Conservation (phyloP, 139 green algal species). For the Auxenochlorella protothecoides region DNA sequence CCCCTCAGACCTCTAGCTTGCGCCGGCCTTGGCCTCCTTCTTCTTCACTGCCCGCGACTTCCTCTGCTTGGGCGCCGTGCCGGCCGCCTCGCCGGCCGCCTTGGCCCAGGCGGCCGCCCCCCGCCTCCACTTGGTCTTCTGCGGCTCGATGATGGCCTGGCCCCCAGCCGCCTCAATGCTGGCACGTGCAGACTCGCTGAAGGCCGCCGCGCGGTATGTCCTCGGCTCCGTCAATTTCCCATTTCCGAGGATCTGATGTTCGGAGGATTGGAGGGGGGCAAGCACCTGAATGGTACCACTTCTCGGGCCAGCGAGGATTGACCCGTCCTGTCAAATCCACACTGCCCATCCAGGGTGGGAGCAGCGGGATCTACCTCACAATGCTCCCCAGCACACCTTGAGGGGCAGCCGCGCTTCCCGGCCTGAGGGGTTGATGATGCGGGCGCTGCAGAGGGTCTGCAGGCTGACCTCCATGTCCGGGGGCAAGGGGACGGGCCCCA, state of each 20-base stretch:
- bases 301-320: too few species aligned
- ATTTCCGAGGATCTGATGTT: conserved; percentile 73
- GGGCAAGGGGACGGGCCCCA: conserved; percentile 66
- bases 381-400: conserved; percentile 52
- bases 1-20: conserved; percentile 3
- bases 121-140: conserved; percentile 68
- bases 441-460: conserved; percentile 65
- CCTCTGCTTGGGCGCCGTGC: too few species aligned
- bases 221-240: conserved; percentile 66
- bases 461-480: conserved; percentile 72
- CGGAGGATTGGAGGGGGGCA: too few species aligned
- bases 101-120: conserved; percentile 17
- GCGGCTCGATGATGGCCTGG: conserved; percentile 39
- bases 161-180: conserved; percentile 87
- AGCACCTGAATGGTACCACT: too few species aligned
- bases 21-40: conserved; percentile 13
- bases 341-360: too few species aligned
- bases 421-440: conserved; percentile 70
- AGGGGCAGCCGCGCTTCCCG: conserved; percentile 70
- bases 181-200: conserved; percentile 60
- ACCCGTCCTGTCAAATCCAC: too few species aligned
- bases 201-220: conserved; percentile 71
- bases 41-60: conserved; percentile 10
- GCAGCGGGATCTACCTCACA: too few species aligned
- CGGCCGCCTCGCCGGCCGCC: too few species aligned